A percentile compares a stretch with the other conserved stretches of the same genome.
phyloP scores from a whole-genome alignment of 1,284 basidiomycete species.

The Ustilago shanxiensis region DNA sequence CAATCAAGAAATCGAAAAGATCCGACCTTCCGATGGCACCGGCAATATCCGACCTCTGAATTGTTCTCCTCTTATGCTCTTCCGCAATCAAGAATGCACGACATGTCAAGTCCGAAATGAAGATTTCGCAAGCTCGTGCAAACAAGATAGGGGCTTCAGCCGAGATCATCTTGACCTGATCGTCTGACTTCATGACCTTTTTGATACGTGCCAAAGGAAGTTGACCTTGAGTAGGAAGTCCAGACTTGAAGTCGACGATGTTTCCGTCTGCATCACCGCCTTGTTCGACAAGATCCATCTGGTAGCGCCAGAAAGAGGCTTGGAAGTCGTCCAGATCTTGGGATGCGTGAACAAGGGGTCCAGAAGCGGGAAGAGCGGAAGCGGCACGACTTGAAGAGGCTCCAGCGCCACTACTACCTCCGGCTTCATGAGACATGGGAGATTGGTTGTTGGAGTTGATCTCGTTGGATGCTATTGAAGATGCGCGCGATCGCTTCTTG shows the following conservation, averaged over 20 bases:
- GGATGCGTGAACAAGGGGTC: conserved; percentile 47
- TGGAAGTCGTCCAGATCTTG: conserved; percentile 60
- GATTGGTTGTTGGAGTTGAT: conserved; percentile 13
- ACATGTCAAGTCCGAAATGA: conserved; percentile 69
- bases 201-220: conserved; percentile 69
- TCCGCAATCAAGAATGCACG: conserved; percentile 68
- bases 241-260: conserved; percentile 61
- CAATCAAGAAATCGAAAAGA: conserved; percentile 69
- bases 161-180: conserved; percentile 70
- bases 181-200: conserved; percentile 70
- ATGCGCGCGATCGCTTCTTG: conserved; percentile 49
- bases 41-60: conserved; percentile 66
- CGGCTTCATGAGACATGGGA: conserved; percentile 5
- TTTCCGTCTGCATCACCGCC: conserved; percentile 61
- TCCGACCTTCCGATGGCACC: conserved; percentile 66
- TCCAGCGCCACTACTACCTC: conserved; percentile 8
- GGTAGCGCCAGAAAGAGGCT: conserved; percentile 63
- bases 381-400: conserved; percentile 36
- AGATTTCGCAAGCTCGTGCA: conserved; percentile 69
- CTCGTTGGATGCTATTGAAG: conserved; percentile 43
- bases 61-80: conserved; percentile 66
- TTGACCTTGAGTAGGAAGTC: conserved; percentile 59
- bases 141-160: conserved; percentile 69
- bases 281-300: conserved; percentile 64
- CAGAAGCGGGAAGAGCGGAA: conserved; percentile 23